A percentile compares a stretch with the other conserved stretches of the same genome.
Evolutionary conservation across 495 filamentous ascomycete species (phyloP).

Genomic region (Penicillium diatomitis): DNA sequence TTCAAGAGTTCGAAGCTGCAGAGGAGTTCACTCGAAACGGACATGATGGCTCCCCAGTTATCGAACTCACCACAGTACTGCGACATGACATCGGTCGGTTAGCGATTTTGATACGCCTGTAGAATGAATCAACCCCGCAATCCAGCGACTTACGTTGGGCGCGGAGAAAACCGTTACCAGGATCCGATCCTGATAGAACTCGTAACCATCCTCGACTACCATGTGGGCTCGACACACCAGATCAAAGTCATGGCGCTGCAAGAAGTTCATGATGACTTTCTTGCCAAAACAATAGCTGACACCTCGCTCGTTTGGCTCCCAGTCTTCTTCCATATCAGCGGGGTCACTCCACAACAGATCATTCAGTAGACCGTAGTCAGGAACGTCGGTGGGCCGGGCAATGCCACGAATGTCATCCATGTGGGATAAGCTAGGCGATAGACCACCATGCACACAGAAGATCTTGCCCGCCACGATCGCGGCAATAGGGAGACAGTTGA

Average conservation of each 20-base stretch:
- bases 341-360: constrained; percentile 98
- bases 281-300: constrained; percentile 99
- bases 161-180: constrained; percentile 97
- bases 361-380: constrained; percentile 93
- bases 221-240: constrained; percentile 96
- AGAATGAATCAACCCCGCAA: too few species aligned
- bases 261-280: constrained; percentile 95
- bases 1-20: constrained; percentile 98
- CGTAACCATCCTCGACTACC: constrained; percentile 99
- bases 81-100: neutral
- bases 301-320: constrained; percentile 94
- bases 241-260: constrained; percentile 93
- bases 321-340: constrained; percentile 94
- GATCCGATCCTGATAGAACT: constrained; percentile 95
- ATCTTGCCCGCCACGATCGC: constrained; percentile 97
- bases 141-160: constrained; percentile 67
- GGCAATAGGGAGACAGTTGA: constrained; percentile 93
- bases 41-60: constrained; percentile 99
- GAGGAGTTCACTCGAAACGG: constrained; percentile 82
- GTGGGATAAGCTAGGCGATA: constrained; percentile 84
- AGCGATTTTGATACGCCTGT: neutral
- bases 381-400: constrained; percentile 90
- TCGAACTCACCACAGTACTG: constrained; percentile 99
- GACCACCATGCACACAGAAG: constrained; percentile 94
- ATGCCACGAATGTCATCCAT: constrained; percentile 99